Percentiles rank a stretch among this genome's conserved stretches.
Conservation (phyloP, 2,329 filamentous ascomycete genomes). For the Diaporthe vaccinii region DNA sequence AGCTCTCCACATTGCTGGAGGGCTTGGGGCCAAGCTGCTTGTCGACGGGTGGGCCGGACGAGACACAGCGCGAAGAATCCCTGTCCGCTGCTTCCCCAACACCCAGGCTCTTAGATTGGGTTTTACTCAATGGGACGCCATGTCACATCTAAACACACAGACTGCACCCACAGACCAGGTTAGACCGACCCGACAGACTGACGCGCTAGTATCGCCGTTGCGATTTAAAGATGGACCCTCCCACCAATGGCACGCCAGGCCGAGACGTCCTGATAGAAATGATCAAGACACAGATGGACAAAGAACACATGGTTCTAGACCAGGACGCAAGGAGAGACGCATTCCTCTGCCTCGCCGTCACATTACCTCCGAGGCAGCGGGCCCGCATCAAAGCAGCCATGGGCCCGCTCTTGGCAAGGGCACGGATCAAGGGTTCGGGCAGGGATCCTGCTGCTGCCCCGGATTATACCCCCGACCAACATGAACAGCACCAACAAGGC, state of each 20-base stretch:
- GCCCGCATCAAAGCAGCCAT: slow-evolving; percentile 34
- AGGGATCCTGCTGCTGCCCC: slow-evolving; percentile 25
- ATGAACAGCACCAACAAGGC: slow-evolving; percentile 3
- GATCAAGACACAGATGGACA: slow-evolving; percentile 39
- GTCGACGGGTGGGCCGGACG: slow-evolving; percentile 22
- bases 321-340: slow-evolving; percentile 39
- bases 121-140: slow-evolving; percentile 25
- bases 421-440: slow-evolving; percentile 35
- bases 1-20: slow-evolving; percentile 22
- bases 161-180: slow-evolving; percentile 22
- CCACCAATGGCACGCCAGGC: slow-evolving; percentile 30
- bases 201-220: slow-evolving; percentile 25
- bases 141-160: slow-evolving; percentile 30
- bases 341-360: slow-evolving; percentile 42
- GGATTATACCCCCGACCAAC: slow-evolving; percentile 14
- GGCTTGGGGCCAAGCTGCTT: slow-evolving; percentile 6
- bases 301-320: slow-evolving; percentile 13
- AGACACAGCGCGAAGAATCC: slow-evolving; percentile 11
- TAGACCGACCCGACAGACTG: slow-evolving; percentile 24
- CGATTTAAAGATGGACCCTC: slow-evolving; percentile 40
- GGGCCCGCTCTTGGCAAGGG: slow-evolving; percentile 36
- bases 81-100: slow-evolving; percentile 24
- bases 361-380: slow-evolving; percentile 37
- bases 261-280: slow-evolving; percentile 37
- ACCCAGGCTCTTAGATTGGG: slow-evolving; percentile 26